These are phyloP conservation scores for Diutina pseudorugosa DNA, from an alignment of 1,139 yeast genomes.

Conservation along the genomic window DNA sequence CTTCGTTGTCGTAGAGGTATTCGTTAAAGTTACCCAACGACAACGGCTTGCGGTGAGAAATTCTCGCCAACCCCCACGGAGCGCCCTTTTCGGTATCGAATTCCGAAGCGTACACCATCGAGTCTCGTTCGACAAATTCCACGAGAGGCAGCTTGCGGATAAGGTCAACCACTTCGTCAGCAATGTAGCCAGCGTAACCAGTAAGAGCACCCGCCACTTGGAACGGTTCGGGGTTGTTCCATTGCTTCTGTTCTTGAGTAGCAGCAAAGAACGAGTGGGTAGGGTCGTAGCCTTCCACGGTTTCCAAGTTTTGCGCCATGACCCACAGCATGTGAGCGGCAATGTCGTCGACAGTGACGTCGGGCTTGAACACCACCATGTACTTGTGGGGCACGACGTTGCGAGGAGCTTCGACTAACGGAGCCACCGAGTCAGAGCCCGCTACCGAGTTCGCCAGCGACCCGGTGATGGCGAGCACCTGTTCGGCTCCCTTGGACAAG, in stretches of 20 bases:
- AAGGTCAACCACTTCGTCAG: conserved; percentile 55
- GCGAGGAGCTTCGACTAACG: conserved; percentile 16
- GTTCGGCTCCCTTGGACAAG: conserved; percentile 7
- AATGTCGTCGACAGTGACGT: conserved; percentile 35
- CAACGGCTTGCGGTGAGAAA: conserved; percentile 74
- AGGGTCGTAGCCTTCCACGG: conserved; percentile 15
- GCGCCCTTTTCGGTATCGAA: conserved; percentile 66
- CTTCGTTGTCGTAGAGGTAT: conserved; percentile 71
- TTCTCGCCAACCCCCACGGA: conserved; percentile 95
- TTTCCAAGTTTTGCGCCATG: conserved; percentile 21
- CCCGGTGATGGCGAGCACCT: conserved; percentile 1
- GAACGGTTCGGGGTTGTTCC: conserved; percentile 46
- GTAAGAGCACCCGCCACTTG: conserved; percentile 38
- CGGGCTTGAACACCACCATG: conserved; percentile 56
- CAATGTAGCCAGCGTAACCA: conserved; percentile 71
- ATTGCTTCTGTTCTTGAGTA: conserved; percentile 13
- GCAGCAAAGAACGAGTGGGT: conserved; percentile 27
- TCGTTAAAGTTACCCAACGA: conserved; percentile 73
- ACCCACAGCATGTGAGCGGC: conserved; percentile 54
- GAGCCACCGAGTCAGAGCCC: conserved; percentile 1
- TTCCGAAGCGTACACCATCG: conserved; percentile 56
- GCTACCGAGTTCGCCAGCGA: neutral
- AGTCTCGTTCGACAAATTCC: conserved; percentile 69
- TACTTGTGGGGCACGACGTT: conserved; percentile 63
- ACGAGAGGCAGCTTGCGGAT: conserved; percentile 67